These are phyloP conservation scores for Beauveria varroae DNA, from an alignment of 2,329 filamentous ascomycete species.

Conservation along the genomic window DNA sequence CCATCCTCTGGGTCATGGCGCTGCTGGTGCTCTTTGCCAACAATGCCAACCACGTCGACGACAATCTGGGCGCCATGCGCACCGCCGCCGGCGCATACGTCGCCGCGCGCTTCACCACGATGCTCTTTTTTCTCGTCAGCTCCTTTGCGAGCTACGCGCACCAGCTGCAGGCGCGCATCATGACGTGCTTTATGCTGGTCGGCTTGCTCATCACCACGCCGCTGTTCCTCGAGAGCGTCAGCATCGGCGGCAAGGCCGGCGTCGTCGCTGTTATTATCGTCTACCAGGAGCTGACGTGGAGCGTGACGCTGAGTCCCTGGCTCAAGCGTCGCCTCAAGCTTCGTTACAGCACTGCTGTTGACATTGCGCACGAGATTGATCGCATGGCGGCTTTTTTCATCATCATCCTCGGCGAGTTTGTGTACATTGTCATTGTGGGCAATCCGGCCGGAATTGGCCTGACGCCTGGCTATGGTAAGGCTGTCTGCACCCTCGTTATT, in stretches of 20 bases:
- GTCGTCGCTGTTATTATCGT: constrained; percentile 34
- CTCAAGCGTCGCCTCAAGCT: constrained; percentile 35
- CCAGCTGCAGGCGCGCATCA: constrained; percentile 35
- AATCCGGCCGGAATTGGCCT: constrained; percentile 37
- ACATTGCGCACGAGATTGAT: constrained; percentile 42
- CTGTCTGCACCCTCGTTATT: constrained; percentile 40
- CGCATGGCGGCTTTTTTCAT: constrained; percentile 44
- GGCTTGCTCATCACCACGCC: constrained; percentile 35
- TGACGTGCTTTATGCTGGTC: constrained; percentile 33
- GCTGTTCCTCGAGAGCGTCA: constrained; percentile 34
- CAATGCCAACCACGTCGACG: constrained; percentile 36
- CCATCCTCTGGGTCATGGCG: constrained; percentile 45
- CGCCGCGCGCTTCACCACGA: constrained; percentile 33
- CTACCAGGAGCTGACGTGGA: constrained; percentile 35
- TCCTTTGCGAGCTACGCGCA: constrained; percentile 41
- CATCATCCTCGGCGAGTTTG: constrained; percentile 43
- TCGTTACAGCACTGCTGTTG: constrained; percentile 39
- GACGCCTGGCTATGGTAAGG: constrained; percentile 34
- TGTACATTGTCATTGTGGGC: constrained; percentile 40
- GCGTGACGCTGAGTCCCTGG: constrained; percentile 35
- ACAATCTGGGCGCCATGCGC: constrained; percentile 36
- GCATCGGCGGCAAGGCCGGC: constrained; percentile 32
- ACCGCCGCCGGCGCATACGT: constrained; percentile 39
- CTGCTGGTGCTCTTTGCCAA: constrained; percentile 40
- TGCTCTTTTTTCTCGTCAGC: constrained; percentile 32